Conservation (phyloP, 1,284 basidiomycete species). For the Albatrellus sp. region DNA sequence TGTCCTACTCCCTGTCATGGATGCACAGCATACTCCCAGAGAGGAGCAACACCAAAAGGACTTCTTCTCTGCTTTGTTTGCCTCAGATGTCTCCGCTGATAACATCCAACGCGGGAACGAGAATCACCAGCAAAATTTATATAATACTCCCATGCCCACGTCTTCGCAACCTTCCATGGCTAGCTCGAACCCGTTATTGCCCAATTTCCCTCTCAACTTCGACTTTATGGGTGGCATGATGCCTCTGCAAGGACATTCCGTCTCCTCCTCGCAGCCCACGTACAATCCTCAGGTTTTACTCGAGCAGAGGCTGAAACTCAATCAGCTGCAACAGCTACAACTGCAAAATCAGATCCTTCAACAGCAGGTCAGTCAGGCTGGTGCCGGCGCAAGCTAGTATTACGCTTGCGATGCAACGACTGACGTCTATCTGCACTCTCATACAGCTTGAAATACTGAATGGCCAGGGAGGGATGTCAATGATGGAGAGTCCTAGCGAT, state of each 20-base stretch:
- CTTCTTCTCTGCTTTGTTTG: slow-evolving; percentile 10
- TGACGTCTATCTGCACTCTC: slow-evolving; percentile 7
- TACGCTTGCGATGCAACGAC: background rate
- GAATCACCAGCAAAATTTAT: slow-evolving; percentile 6
- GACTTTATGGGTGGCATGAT: slow-evolving; percentile 9
- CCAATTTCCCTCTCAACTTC: slow-evolving; percentile 9
- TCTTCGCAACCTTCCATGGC: slow-evolving; percentile 8
- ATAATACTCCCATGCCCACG: slow-evolving; percentile 6
- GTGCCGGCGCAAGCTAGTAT: too few species aligned
- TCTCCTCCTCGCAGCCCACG: slow-evolving; percentile 11
- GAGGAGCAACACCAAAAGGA: slow-evolving; percentile 11
- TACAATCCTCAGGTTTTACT: slow-evolving; percentile 30
- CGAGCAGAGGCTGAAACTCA: slow-evolving; percentile 58
- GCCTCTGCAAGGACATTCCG: slow-evolving; percentile 5
- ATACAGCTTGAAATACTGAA: slow-evolving; percentile 62
- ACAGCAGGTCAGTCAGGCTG: slow-evolving; percentile 47
- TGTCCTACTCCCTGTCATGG: slow-evolving; percentile 2
- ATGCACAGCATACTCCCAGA: slow-evolving; percentile 6
- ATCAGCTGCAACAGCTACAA: slow-evolving; percentile 64
- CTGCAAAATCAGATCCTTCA: slow-evolving; percentile 75
- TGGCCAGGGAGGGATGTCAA: slow-evolving; percentile 29
- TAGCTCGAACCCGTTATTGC: slow-evolving; percentile 3
- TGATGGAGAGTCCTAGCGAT: slow-evolving; percentile 25
- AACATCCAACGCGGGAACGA: slow-evolving; percentile 9
- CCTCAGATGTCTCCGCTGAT: slow-evolving; percentile 6